Evolutionary conservation across 306 rosid genomes (phyloP), one percentile per base, ranked within the genome.

Genomic region (Fragaria iinumae): DNA sequence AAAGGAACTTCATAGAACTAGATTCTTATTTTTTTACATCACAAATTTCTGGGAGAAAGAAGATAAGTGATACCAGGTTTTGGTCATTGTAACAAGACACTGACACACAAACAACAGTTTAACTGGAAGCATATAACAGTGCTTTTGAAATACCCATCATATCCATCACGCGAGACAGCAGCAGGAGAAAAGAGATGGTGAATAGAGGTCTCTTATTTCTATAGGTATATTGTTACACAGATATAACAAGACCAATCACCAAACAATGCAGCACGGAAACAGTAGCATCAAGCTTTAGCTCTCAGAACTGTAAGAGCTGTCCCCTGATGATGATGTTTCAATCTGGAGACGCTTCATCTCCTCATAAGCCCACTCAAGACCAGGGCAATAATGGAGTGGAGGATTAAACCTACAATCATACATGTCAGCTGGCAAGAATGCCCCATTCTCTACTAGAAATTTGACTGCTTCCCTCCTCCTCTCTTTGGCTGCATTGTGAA

Each of bases 291-390:
- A 2, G 12, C 65, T 63, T 82, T 59, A 94, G 88, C 83, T 79
- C 74, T 91, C 97, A 44, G 97, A 91, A 83, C 96, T 89, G 84
- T 29, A 83, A 75, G 97, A 90, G 71, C 89, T 82, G 69, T 89
- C 93, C 57, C 82, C 88, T 0, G 80, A 75, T 0, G 91, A 90
- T 8, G 78, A 77, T 80, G 74, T 89, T 47, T 84, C 90, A 13
- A 53, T 81, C 78, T 50, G 88, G 20, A 89, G 88, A 63, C 91
- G 91, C 81, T 86, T 91, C 96, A 95, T 78, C 86, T 95, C 98
- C 83, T 95, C 98, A 9, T 95, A 95, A 63, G 97, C 98, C 98
- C 98, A 95, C 80, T 95, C 98, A 50, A 95, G 98, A 50, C 97
- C 96, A 0, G 87, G 86, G 84, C 97, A 95, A 86, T 95, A 95